Evolutionary conservation across 148 eudicot species (phyloP), one percentile per base, ranked within the genome.

Genomic region (Cornus suecica): DNA sequence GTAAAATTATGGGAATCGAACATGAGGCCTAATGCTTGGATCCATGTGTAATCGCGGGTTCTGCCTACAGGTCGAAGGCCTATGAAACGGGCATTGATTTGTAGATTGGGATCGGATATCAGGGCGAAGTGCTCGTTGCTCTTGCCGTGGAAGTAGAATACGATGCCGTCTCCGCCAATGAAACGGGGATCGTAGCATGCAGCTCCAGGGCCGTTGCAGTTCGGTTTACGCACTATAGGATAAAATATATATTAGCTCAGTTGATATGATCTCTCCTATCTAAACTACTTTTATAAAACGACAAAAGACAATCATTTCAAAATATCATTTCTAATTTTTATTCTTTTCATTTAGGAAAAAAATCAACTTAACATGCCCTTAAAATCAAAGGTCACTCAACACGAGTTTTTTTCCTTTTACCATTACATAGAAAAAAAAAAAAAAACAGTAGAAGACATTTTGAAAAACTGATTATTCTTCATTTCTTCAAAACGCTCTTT

Each of bases 111-210:
- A 3, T 79, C 81, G 23, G 81, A 79, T 2, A 79, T 62, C 51
- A 79, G 48, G 68, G 61, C 65, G 69, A 79, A 79, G 68, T 79
- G 68, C 60, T 79, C 73, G 15, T 74, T 74, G 28, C 77, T 79
- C 31, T 74, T 79, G 20, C 81, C 81, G 8, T 79, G 81, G 61
- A 79, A 79, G 69, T 79, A 79, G 45, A 79, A 79, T 20, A 79
- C 68, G 41, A 69, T 74, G 34, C 81, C 77, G 37, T 79, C 77
- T 79, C 73, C 81, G 0, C 81, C 77, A 4, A 79, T 68, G 69
- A 79, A 79, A 3, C 81, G 74, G 1, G 81, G 81, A 66, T 79
- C 81, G 18, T 73, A 68, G 30, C 81, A 79, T 0, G 73, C 81
- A 1, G 81, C 77, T 74, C 81, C 81, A 0, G 69, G 62, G 23